Conservation (phyloP, 2,329 filamentous ascomycete genomes). For the Ophiostoma sp. region DNA sequence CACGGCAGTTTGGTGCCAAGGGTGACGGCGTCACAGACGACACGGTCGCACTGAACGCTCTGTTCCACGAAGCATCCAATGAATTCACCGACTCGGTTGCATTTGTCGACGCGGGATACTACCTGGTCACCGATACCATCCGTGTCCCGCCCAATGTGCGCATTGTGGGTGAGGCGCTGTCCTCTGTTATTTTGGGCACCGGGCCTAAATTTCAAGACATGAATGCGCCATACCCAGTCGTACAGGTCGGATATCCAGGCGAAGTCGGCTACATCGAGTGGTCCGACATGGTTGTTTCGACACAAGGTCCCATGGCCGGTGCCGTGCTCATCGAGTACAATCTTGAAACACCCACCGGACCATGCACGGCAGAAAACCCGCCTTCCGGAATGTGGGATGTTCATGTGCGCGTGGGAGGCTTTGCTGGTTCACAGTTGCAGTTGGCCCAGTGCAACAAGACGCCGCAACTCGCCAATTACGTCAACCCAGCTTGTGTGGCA, state of each 20-base stretch:
- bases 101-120: slow-evolving; percentile 64
- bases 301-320: slow-evolving; percentile 64
- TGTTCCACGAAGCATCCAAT: slow-evolving; percentile 38
- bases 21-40: slow-evolving; percentile 77
- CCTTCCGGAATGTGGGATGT: slow-evolving; percentile 70
- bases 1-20: slow-evolving; percentile 66
- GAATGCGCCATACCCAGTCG: slow-evolving; percentile 61
- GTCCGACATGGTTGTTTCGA: slow-evolving; percentile 71
- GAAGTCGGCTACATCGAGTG: slow-evolving; percentile 67
- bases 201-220: slow-evolving; percentile 59
- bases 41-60: slow-evolving; percentile 65
- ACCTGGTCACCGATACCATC: slow-evolving; percentile 59
- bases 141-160: slow-evolving; percentile 50
- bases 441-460: slow-evolving; percentile 65
- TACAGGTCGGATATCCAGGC: slow-evolving; percentile 61
- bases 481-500: slow-evolving; percentile 41
- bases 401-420: slow-evolving; percentile 73
- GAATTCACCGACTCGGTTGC: slow-evolving; percentile 49
- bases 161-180: slow-evolving; percentile 61
- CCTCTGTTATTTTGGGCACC: slow-evolving; percentile 56
- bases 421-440: slow-evolving; percentile 67
- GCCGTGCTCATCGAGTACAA: slow-evolving; percentile 75
- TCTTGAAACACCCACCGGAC: slow-evolving; percentile 48
- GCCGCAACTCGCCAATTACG: slow-evolving; percentile 34
- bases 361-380: slow-evolving; percentile 28